Base-by-base conservation (phyloP, 1,284 basidiomycete species). In the Fomitopsis betulina region DNA sequence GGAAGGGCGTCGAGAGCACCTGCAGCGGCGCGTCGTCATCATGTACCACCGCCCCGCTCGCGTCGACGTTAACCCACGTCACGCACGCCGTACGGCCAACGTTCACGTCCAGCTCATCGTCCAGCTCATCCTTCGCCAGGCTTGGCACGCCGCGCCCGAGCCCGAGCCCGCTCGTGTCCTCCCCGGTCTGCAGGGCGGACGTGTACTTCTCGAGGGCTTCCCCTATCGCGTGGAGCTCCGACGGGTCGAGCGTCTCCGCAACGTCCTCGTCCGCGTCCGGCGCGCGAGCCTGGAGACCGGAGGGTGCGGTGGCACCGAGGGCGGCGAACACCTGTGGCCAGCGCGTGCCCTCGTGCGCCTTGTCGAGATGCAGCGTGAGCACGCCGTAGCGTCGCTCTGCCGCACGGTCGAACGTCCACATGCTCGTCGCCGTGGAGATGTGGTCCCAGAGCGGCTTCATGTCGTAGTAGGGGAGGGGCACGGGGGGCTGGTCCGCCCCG, bases 131-230 rank as follows among this genome's bases (percentile, higher is more conserved):
- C 64, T 87, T 84, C 40, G 85, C 85, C 23, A 96, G 79, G 63
- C 89, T 90, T 1, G 93, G 86, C 23, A 91, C 73, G 12, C 86
- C 89, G 13, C 68, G 69, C 9, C 87, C 88, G 10, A 89, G 72
- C 4, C 86, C 88, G 1, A 79, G 69, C 19, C 76, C 79, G 58
- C 80, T 82, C 1, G 75, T 72, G 61, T 87, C 86, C n/a, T 82
- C 79, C 0, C 81, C 84, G 49, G 72, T 77, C 45, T 74, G 76
- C 54, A 89, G 69, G 23, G 84, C 78, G 4, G 78, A 73, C 0
- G 93, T 94, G 72, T 92, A 95, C 73, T 95, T 94, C 68, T 94
- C 92, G 54, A 95, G 74, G 5, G 85, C 76, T 66, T 95, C 91
- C 19, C 90, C 82, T 63, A 97, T 90, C 12, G 79, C 75, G 65